Percentiles rank a stretch among this genome's conserved stretches.
These are phyloP conservation scores for Diospyros kaki DNA, from an alignment of 148 eudicot genomes.

Conservation along the genomic window DNA sequence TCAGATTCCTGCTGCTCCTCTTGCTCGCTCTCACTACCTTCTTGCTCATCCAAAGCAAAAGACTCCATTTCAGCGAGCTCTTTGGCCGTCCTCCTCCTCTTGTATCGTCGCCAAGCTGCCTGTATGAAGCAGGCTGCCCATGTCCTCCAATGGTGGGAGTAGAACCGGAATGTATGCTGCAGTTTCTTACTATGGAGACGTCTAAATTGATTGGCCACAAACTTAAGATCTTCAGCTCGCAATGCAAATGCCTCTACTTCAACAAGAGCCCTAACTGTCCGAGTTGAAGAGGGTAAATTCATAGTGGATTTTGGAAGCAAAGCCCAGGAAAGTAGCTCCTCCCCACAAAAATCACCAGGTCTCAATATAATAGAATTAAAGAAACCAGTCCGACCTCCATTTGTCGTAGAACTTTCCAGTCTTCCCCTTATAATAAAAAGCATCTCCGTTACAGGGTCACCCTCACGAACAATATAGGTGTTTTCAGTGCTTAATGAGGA, in stretches of 20 bases:
- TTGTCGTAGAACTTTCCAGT: constrained; percentile 78
- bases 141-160: constrained; percentile 91
- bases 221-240: constrained; percentile 77
- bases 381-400: constrained; percentile 83
- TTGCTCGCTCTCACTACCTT: constrained; percentile 26
- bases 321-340: constrained; percentile 83
- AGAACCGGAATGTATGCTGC: constrained; percentile 77
- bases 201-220: constrained; percentile 76
- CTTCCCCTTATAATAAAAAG: constrained; percentile 77
- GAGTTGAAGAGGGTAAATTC: constrained; percentile 73
- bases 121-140: constrained; percentile 93
- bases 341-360: constrained; percentile 91
- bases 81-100: constrained; percentile 52
- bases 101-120: constrained; percentile 77
- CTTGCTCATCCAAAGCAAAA: constrained; percentile 36
- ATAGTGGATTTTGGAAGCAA: constrained; percentile 63
- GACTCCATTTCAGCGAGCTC: constrained; percentile 51
- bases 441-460: constrained; percentile 83
- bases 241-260: constrained; percentile 85
- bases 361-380: constrained; percentile 60
- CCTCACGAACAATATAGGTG: constrained; percentile 77
- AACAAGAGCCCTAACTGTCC: constrained; percentile 67
- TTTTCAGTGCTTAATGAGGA: constrained; percentile 77
- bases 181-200: constrained; percentile 84
- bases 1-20: constrained; percentile 26